phyloP scores from a whole-genome alignment of 2,329 filamentous ascomycete species.

The Colletotrichum sojae region DNA sequence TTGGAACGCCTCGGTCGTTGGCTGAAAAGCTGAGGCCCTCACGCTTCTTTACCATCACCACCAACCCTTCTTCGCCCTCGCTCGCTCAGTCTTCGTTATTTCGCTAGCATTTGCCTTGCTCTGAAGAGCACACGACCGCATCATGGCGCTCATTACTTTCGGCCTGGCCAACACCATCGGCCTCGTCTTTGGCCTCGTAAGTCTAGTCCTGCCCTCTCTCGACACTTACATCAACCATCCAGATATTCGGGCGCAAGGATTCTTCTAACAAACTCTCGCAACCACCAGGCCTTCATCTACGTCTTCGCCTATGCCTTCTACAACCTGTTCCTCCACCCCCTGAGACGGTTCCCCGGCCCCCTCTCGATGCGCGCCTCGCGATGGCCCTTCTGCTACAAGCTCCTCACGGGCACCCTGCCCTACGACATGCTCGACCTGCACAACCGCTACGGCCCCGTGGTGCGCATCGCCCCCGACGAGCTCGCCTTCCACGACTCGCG shows the following conservation, averaged over 20 bases:
- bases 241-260: no score
- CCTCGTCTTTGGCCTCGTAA: slow-evolving; percentile 19
- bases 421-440: slow-evolving; percentile 52
- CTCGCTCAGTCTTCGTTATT: no score
- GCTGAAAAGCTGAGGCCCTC: not conserved
- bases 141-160: slow-evolving; percentile 26
- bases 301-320: slow-evolving; percentile 41
- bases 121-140: not conserved
- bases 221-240: not conserved
- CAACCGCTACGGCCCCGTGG: slow-evolving; percentile 58
- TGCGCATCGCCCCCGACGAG: slow-evolving; percentile 62
- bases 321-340: slow-evolving; percentile 49
- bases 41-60: not conserved
- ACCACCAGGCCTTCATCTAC: slow-evolving; percentile 16
- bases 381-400: slow-evolving; percentile 21
- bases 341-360: slow-evolving; percentile 49
- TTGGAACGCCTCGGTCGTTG: slow-evolving; percentile 6
- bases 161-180: slow-evolving; percentile 25
- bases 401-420: slow-evolving; percentile 45
- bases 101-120: no score
- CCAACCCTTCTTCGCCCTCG: not conserved
- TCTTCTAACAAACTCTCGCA: slow-evolving; percentile 12
- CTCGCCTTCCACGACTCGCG: slow-evolving; percentile 57
- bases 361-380: slow-evolving; percentile 34
- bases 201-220: not conserved